Conservation (phyloP, 2,329 filamentous ascomycete genomes). For the Neoscytalidium dimidiatum region DNA sequence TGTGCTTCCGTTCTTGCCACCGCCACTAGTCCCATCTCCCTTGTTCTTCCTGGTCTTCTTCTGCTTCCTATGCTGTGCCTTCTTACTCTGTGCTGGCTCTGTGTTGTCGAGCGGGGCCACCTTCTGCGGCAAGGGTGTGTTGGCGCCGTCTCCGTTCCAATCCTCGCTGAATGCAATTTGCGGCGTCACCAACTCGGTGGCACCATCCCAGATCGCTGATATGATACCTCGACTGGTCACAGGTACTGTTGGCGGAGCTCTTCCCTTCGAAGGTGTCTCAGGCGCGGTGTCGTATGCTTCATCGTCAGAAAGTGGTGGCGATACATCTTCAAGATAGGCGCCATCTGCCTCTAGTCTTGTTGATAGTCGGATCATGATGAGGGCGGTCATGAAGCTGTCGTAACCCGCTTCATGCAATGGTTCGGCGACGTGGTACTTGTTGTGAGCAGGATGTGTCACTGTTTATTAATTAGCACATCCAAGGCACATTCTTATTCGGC, state of each 20-base stretch:
- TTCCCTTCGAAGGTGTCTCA: background rate
- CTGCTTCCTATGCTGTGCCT: background rate
- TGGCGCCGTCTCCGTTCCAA: background rate
- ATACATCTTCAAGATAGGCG: conserved; percentile 29
- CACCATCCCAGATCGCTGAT: background rate
- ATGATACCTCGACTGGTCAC: background rate
- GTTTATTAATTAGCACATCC: background rate
- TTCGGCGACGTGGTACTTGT: conserved; percentile 44
- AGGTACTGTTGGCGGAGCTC: background rate
- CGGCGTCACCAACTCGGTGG: background rate
- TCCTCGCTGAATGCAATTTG: background rate
- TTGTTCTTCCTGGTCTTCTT: conserved; percentile 24
- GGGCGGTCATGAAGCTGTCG: conserved; percentile 63
- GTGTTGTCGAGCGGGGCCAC: background rate
- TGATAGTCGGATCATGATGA: conserved; percentile 58
- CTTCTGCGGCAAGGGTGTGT: background rate
- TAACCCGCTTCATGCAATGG: conserved; percentile 64
- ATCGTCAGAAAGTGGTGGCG: conserved; percentile 10
- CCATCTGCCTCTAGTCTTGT: conserved; percentile 50
- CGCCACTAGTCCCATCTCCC: background rate
- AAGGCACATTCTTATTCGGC: too few relatives aligned
- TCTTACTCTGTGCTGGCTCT: background rate
- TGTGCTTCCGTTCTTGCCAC: background rate
- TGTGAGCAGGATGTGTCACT: conserved; percentile 36
- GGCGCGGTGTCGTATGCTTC: conserved; percentile 19